Base-by-base conservation (phyloP, 2,329 filamentous ascomycete species). In the Hortaea werneckii region DNA sequence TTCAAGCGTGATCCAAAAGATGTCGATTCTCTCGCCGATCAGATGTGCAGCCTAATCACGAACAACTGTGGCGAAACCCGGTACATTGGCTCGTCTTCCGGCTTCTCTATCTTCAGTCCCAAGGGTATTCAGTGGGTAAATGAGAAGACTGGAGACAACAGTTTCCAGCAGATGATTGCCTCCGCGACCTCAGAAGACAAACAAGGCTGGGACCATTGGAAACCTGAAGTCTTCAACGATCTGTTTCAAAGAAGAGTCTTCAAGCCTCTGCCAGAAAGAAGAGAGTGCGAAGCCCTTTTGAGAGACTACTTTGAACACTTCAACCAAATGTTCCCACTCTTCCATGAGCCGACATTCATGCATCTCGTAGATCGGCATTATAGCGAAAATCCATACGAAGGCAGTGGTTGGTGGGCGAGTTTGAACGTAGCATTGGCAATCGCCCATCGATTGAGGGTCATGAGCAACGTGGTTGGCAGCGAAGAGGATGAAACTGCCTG, bases 111-210 rank as follows among this genome's bases (percentile, higher is more conserved):
- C 57, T 96, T 98, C 70, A 96, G 90, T 0, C 92, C 90, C 10
- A 95, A 95, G 64, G 92, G 92, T 39, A 94, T 98, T 44, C 85
- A 95, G 65, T 98, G 92, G 92, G 90, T 98, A 44, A 96, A 95
- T 58, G 83, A 92, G 55, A 95, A 94, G 71, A 96, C 89, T 2
- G 92, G 92, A n/a, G 92, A 98, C 62, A 80, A 76, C 20, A 94
- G 88, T 0, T 98, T 98, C 67, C 86, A 94, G 63, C 79, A 86
- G 46, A 96, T 95, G 85, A 95, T 98, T 45, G 83, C 88, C 42
- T 83, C 87, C 43, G 85, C 90, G n/a, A 66, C 69, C 3, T 87
- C 85, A 27, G 81, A 94, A 37, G 87, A 95, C 56, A 87, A 95
- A 58, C 87, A 92, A 66, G 95, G 94, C 63, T 95, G 87, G 85